Conservation (phyloP, 2,329 filamentous ascomycete species). For the Golovinomyces cichoracearum region DNA sequence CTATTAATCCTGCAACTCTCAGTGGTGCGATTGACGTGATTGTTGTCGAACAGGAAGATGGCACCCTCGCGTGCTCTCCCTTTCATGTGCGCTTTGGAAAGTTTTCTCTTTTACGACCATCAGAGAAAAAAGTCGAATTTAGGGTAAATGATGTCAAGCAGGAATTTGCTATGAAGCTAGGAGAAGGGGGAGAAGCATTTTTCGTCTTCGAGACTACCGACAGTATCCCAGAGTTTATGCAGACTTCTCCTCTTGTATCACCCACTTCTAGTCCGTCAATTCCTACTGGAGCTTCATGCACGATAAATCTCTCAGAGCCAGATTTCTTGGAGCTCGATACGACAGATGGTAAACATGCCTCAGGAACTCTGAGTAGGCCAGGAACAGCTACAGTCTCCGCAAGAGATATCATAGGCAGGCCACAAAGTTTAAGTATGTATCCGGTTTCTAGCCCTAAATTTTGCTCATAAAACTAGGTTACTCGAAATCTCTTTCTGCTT, state of each 20-base stretch:
- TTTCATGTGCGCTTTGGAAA: slow-evolving; percentile 99
- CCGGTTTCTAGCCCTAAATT: background rate
- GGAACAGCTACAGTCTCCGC: slow-evolving; percentile 20
- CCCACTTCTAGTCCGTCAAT: slow-evolving; percentile 66
- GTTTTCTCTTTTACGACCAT: slow-evolving; percentile 81
- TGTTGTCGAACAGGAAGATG: slow-evolving; percentile 89
- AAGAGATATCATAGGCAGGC: slow-evolving; percentile 11
- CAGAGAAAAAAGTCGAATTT: slow-evolving; percentile 98
- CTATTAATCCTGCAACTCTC: slow-evolving; percentile 89
- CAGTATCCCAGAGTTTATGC: slow-evolving; percentile 70
- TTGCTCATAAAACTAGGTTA: slow-evolving; percentile 10
- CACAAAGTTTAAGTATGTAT: slow-evolving; percentile 13
- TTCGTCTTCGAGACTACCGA: slow-evolving; percentile 94
- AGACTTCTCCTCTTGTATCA: slow-evolving; percentile 82
- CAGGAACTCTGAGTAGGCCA: slow-evolving; percentile 20
- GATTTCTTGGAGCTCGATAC: slow-evolving; percentile 38
- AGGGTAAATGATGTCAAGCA: slow-evolving; percentile 78
- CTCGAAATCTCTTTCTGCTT: slow-evolving; percentile 27
- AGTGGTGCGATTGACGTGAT: slow-evolving; percentile 98
- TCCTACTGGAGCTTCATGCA: slow-evolving; percentile 20
- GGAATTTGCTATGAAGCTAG: slow-evolving; percentile 91
- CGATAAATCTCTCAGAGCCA: slow-evolving; percentile 34
- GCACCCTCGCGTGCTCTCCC: slow-evolving; percentile 66
- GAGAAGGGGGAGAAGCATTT: slow-evolving; percentile 91
- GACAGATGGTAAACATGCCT: slow-evolving; percentile 17